Evolutionary conservation across 805 yeast genomes (phyloP), one percentile per base, ranked within the genome.

Genomic region (Wickerhamomyces alni): DNA sequence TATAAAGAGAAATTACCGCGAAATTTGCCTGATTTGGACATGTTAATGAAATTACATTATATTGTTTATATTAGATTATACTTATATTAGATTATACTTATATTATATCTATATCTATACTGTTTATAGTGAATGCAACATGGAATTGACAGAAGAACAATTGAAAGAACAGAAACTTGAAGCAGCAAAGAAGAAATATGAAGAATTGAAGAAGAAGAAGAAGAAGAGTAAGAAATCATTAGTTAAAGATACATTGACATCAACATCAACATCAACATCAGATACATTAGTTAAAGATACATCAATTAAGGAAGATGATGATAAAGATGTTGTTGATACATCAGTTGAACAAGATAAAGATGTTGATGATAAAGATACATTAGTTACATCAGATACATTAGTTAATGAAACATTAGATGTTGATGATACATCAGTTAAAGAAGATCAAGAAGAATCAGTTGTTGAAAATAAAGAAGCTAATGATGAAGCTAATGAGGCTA

Each of bases 121-220:
- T 35, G n/a, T 27, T 29, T 16, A 16, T 9, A 26, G 28, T 9
- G 8, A 17, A 31, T 31, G 34, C 10, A 56, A 55, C 61, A 45
- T 56, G 27, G 67, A 61, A 27, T 46, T 56, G 28, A 58, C 57
- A 12, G 65, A 57, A 21, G 67, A 63, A 16, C 59, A 54, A 33
- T 51, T 55, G 17, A 72, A 78, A 45, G 77, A 74, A 36, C 84
- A 78, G 54, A 75, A 79, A 57, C 66, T 85, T 36, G 87, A 81
- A 47, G 82, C 82, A 2, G 93, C 91, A 5, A 73, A 83, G 52
- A 82, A 80, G 63, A 74, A 80, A 46, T 76, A 69, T 48, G 88
- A 82, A 43, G 86, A 81, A 51, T 62, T 83, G 67, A 83, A 78
- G 66, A 75, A 75, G 61, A 74, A 70, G 58, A 67, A 66, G 61